A percentile compares a stretch with the other conserved stretches of the same genome.
Evolutionary conservation across 129 eudicot species (phyloP).

Genomic region (Gnaphalium uliginosum): DNA sequence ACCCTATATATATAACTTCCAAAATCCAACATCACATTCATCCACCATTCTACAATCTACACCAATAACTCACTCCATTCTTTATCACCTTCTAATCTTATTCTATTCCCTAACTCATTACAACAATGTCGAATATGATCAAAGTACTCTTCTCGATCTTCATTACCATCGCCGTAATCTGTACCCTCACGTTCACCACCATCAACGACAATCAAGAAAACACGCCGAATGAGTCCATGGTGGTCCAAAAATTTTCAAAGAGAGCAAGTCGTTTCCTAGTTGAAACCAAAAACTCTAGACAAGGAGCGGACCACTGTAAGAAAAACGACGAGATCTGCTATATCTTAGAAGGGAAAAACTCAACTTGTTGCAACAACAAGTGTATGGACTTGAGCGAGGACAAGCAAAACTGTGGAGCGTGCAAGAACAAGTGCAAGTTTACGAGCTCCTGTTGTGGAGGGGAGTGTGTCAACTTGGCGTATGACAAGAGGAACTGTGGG

Average conservation of each 20-base stretch:
- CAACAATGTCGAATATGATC: conserved; percentile 2
- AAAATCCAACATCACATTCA: neutral
- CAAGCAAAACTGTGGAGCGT: conserved; percentile 9
- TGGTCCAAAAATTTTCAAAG: neutral
- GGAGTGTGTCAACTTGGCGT: conserved; percentile 11
- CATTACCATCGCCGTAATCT: neutral
- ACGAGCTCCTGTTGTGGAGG: neutral
- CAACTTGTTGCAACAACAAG: neutral
- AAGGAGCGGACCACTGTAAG: neutral
- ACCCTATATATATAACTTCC: neutral
- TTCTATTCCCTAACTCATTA: neutral
- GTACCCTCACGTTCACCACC: neutral
- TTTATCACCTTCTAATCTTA: neutral
- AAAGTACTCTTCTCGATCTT: neutral
- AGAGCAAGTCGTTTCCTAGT: neutral
- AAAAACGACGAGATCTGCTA: neutral
- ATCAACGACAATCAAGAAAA: neutral
- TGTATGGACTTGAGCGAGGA: conserved; percentile 11
- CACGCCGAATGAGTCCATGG: neutral
- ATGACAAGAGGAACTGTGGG: neutral
- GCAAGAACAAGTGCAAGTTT: conserved; percentile 3
- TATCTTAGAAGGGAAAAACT: conserved; percentile 6
- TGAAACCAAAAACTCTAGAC: neutral
- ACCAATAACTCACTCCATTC: neutral
- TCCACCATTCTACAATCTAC: neutral